Base-by-base conservation (phyloP, 2,329 filamentous ascomycete genomes). In the Daldinia sp. region DNA sequence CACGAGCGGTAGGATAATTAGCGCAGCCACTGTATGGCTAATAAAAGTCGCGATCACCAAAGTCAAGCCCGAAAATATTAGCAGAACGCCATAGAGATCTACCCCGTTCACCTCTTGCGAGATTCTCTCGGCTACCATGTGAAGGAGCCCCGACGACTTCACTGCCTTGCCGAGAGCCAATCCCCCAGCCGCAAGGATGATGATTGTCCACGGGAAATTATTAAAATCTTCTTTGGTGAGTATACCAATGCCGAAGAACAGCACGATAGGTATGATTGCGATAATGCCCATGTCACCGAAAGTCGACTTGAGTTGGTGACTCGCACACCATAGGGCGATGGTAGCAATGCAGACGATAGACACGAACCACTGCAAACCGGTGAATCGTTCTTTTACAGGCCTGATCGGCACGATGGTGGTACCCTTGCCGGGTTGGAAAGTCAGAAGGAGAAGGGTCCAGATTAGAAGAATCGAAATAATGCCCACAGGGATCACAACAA, bases 201-300 rank as follows among this genome's bases (percentile, higher is more conserved):
- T 98, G 81, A 99, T 99, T 20, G 97, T 99, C 96, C 96, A 99
- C 42, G 98, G 91, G 81, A 99, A 99, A 81, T 99, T 99, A 85
- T 99, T 99, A 79, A 99, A 99, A 82, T 99, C 96, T 81, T 98
- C 96, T 82, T 98, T 99, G 55, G 94, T 98, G 35, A 99, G 85
- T 73, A 98, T 95, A 10, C 96, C 96, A 1, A 94, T 94, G 61
- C 96, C 96, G 75, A 99, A 99, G 86, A 99, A 99, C 46, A 98
- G 85, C 2, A 97, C 92, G 58, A 99, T 91, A 5, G 96, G 96
- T 68, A 99, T 93, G 77, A 99, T 97, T 65, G 96, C 97, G 46
- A 99, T 92, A 60, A 99, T 94, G 60, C 96, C 96, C 96, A 99
- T 99, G 78, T 99, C 95, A 61, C 96, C 96, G 76, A 99, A 98